These are phyloP conservation scores for Cyamopsis tetragonoloba DNA, from an alignment of 306 rosid genomes.

Conservation along the genomic window DNA sequence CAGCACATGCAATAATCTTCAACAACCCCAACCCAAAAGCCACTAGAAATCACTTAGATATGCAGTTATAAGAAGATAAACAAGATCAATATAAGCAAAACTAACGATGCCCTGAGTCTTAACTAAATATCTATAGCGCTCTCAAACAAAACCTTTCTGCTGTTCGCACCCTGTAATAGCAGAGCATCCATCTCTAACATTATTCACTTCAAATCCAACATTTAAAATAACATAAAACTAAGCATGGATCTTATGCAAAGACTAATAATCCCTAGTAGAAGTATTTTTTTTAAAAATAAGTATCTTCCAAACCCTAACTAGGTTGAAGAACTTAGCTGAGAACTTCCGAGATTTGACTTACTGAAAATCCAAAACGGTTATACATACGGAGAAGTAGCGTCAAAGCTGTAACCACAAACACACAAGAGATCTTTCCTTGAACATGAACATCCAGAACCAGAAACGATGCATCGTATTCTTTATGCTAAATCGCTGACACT, in stretches of 20 bases:
- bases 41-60: constrained; percentile 30
- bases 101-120: background rate
- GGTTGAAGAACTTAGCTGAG: constrained; percentile 9
- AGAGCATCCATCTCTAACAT: background rate
- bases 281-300: background rate
- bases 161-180: constrained; percentile 34
- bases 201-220: constrained; percentile 14
- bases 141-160: constrained; percentile 27
- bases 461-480: constrained; percentile 10
- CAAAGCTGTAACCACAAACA: constrained; percentile 14
- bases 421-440: constrained; percentile 12
- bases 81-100: constrained; percentile 17
- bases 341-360: constrained; percentile 10
- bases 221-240: background rate
- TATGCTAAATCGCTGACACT: constrained; percentile 21
- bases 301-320: constrained; percentile 43
- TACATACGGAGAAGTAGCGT: background rate
- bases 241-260: constrained; percentile 5
- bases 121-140: constrained; percentile 21
- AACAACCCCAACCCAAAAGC: constrained; percentile 30
- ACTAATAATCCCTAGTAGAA: background rate
- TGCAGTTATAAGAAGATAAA: background rate
- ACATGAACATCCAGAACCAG: constrained; percentile 32
- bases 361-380: constrained; percentile 21
- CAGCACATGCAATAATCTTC: constrained; percentile 32